These are phyloP conservation scores for Clitocybe nebularis DNA, from an alignment of 1,284 basidiomycete species.

Conservation along the genomic window DNA sequence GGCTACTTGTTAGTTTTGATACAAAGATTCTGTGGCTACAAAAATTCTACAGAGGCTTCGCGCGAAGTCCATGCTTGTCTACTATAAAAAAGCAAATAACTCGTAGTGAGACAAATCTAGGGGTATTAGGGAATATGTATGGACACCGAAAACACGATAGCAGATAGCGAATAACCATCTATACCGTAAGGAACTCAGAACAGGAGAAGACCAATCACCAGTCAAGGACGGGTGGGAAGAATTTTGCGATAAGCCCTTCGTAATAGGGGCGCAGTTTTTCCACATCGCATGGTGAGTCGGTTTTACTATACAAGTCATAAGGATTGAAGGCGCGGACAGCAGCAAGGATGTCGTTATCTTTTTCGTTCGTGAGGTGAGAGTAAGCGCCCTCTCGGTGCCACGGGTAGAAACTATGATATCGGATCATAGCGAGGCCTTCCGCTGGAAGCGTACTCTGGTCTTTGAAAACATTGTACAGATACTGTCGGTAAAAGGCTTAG, in stretches of 20 bases:
- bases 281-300: slow-evolving; percentile 64
- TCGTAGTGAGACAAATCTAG: no score
- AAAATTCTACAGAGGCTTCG: not conserved
- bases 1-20: no score
- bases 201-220: slow-evolving; percentile 47
- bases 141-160: not conserved
- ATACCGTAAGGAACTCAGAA: not conserved
- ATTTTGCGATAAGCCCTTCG: slow-evolving; percentile 76
- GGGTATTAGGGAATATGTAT: no score
- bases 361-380: slow-evolving; percentile 69
- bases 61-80: not conserved
- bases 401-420: slow-evolving; percentile 95
- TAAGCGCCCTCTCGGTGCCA: slow-evolving; percentile 89
- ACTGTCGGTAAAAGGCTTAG: slow-evolving; percentile 37
- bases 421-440: slow-evolving; percentile 87
- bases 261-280: slow-evolving; percentile 79
- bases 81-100: not conserved
- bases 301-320: slow-evolving; percentile 90
- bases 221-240: slow-evolving; percentile 75
- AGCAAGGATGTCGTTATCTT: slow-evolving; percentile 56
- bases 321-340: slow-evolving; percentile 82
- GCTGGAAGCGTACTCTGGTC: slow-evolving; percentile 77
- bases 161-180: not conserved
- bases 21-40: slow-evolving; percentile 2
- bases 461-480: slow-evolving; percentile 74